Evolutionary conservation across 1,139 yeast species (phyloP).

Genomic region (Suhomyces bribrorum): DNA sequence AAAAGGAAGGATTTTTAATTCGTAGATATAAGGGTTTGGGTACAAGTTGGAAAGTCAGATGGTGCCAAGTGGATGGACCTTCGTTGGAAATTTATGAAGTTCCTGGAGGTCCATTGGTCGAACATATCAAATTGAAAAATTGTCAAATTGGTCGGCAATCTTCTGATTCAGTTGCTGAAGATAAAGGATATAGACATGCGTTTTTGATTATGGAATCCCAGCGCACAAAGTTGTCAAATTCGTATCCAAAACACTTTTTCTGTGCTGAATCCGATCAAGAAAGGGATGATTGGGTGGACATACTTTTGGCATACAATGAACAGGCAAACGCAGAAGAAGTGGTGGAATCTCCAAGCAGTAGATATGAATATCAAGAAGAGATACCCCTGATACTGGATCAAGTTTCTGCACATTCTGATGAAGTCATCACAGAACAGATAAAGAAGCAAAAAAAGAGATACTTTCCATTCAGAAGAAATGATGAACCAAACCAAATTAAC

Average conservation of each 20-base stretch:
- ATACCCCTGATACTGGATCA: conserved; percentile 4
- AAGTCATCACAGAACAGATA: conserved; percentile 3
- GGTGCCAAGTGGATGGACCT: conserved; percentile 72
- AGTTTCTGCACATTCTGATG: conserved; percentile 6
- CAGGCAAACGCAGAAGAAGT: conserved; percentile 5
- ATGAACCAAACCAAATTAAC: background rate
- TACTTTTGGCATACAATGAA: conserved; percentile 49
- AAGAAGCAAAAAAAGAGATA: conserved; percentile 55
- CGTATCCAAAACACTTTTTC: conserved; percentile 62
- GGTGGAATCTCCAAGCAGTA: conserved; percentile 10
- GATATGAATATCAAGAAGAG: conserved; percentile 9
- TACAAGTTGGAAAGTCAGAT: conserved; percentile 70
- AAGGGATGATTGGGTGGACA: conserved; percentile 75
- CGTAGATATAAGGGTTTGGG: conserved; percentile 61
- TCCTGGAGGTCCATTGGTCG: conserved; percentile 60
- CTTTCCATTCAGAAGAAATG: conserved; percentile 55
- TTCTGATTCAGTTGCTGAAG: conserved; percentile 60
- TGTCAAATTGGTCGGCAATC: conserved; percentile 69
- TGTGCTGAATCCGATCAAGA: conserved; percentile 84
- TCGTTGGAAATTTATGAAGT: conserved; percentile 59
- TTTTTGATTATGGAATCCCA: conserved; percentile 68
- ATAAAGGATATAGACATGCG: conserved; percentile 75
- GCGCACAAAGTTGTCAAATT: conserved; percentile 55
- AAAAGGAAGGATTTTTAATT: conserved; percentile 69
- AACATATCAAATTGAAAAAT: conserved; percentile 56